Base-by-base conservation (phyloP, 2,329 filamentous ascomycete genomes). In the Akanthomyces uredinophilus region DNA sequence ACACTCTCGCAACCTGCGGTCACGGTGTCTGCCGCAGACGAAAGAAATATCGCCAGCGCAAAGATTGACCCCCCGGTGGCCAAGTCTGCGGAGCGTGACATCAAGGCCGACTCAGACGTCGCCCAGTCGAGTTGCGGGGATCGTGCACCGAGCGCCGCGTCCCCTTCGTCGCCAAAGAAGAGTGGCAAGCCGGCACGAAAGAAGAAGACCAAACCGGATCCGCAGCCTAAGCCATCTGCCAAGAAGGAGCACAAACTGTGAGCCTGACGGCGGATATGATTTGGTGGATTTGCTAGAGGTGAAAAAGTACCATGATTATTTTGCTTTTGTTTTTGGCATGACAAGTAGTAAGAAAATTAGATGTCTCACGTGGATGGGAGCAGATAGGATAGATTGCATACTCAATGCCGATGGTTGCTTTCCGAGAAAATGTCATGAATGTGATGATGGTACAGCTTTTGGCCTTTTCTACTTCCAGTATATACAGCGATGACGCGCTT, bases 381-480 rank as follows among this genome's bases (percentile, higher is more conserved):
- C 7, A 6, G 24, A 2, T 7, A 59, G 37, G 22, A 51, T 32
- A 59, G 18, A 32, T 35, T 20, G 39, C 37, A 44, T 22, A 51
- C 20, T 10, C 20, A n/a, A 29, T 39, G 39, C 39, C 3, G 37
- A 55, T 44, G 29, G 4, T 24, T 29, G 22, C 7, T 41, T 43
- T 41, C 41, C 11, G 27, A 24, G 37, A 54, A 49, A 46, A 39
- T 54, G 43, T 47, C 50, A 51, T 53, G 32, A 50, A 56, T 47
- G 44, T 56, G 46, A 46, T 63, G 51, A 52, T 64, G 55, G 46
- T 65, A 64, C 63, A 64, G 51, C 56, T 51, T 35, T 63, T 54
- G 41, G 35, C 29, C 20, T 52, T 27, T 65, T 62, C 47, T 53
- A 58, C 27, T 53, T 58, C 27, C 55, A n/a, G 13, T 63, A 63